Evolutionary conservation across 2,329 filamentous ascomycete species (phyloP).

Genomic region (Arthrobotrys musiformis): DNA sequence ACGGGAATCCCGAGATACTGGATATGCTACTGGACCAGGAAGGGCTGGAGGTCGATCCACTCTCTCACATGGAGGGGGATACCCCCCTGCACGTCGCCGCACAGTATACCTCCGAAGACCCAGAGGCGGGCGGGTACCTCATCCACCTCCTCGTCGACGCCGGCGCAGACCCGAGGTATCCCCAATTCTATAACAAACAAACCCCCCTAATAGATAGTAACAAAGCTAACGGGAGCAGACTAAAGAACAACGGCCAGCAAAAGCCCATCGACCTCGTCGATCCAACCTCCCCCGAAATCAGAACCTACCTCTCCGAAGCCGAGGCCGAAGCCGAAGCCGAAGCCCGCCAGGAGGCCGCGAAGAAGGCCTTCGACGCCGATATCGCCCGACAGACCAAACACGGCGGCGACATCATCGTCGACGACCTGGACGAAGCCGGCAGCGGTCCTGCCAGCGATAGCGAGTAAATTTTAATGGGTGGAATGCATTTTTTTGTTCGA

Average conservation of each 20-base stretch:
- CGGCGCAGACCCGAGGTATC: slow-evolving; percentile 71
- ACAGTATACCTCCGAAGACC: slow-evolving; percentile 74
- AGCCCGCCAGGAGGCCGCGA: slow-evolving; percentile 63
- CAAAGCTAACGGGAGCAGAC: slow-evolving; percentile 60
- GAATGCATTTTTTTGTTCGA: not conserved
- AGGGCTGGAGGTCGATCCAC: slow-evolving; percentile 87
- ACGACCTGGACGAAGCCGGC: slow-evolving; percentile 64
- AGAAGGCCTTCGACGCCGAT: not conserved
- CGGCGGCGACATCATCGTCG: slow-evolving; percentile 66
- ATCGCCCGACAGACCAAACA: slow-evolving; percentile 61
- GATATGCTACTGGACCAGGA: slow-evolving; percentile 85
- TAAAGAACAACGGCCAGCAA: slow-evolving; percentile 78
- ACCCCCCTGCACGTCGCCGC: slow-evolving; percentile 83
- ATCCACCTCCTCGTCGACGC: slow-evolving; percentile 86
- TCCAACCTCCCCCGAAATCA: slow-evolving; percentile 73
- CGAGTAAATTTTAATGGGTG: slow-evolving; percentile 15
- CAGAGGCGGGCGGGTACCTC: slow-evolving; percentile 70
- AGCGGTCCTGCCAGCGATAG: slow-evolving; percentile 61
- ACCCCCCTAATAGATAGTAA: not conserved
- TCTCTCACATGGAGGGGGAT: slow-evolving; percentile 76
- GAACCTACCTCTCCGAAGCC: slow-evolving; percentile 74
- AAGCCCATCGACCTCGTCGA: slow-evolving; percentile 79
- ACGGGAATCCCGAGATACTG: slow-evolving; percentile 87
- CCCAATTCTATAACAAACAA: slow-evolving; percentile 49
- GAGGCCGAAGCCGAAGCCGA: slow-evolving; percentile 63